A percentile compares a stretch with the other conserved stretches of the same genome.
Conservation (phyloP, 306 rosid genomes). For the Alnus rubra region DNA sequence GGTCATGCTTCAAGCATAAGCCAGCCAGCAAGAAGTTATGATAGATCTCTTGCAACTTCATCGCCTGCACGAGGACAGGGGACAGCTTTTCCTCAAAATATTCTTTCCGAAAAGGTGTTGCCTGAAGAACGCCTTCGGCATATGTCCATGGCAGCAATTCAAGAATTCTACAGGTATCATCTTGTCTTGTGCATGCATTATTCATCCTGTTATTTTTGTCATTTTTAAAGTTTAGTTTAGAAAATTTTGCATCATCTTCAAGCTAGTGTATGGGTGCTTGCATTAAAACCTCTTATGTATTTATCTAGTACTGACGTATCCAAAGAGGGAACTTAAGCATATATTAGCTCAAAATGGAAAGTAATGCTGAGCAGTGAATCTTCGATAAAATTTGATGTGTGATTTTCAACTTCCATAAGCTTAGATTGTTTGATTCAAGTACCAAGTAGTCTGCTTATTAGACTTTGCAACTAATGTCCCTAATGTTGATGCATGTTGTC, state of each 20-base stretch:
- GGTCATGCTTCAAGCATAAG: too few relatives aligned
- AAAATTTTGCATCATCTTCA: not conserved
- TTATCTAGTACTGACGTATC: too few relatives aligned
- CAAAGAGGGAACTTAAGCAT: constrained; percentile 14
- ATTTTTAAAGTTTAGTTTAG: not conserved
- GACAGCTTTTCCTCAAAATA: constrained; percentile 41
- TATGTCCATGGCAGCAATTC: constrained; percentile 75
- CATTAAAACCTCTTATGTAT: not conserved
- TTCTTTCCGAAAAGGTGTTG: constrained; percentile 37
- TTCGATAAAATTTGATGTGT: not conserved
- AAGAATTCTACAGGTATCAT: constrained; percentile 83
- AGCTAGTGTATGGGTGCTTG: not conserved
- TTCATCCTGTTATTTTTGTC: constrained; percentile 9
- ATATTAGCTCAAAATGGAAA: not conserved
- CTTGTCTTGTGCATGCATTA: constrained; percentile 15
- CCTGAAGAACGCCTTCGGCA: constrained; percentile 57
- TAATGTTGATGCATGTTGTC: not conserved
- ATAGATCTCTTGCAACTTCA: constrained; percentile 53
- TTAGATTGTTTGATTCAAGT: not conserved
- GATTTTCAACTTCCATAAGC: not conserved
- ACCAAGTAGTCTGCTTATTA: not conserved
- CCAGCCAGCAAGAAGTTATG: constrained; percentile 50
- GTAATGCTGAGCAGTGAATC: not conserved
- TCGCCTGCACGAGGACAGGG: constrained; percentile 50
- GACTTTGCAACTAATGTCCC: not conserved